Evolutionary conservation across 768 basidiomycete species (phyloP).

Genomic region (Hygrocybe punicea): DNA sequence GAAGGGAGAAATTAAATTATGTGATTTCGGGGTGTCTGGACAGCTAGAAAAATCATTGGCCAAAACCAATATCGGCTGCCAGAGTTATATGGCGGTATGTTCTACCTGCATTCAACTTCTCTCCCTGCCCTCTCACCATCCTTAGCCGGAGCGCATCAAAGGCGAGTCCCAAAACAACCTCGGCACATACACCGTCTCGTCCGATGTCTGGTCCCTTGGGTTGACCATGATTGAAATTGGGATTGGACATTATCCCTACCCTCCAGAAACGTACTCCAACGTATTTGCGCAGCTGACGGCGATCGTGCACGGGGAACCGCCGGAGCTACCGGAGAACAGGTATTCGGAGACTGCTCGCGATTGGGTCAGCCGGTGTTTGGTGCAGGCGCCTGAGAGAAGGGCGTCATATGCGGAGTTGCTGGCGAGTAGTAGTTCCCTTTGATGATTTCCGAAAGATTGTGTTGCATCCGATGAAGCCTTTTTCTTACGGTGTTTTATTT

Average conservation of each 20-base stretch:
- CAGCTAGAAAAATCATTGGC: constrained; percentile 95
- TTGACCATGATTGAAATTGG: constrained; percentile 92
- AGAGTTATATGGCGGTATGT: constrained; percentile 96
- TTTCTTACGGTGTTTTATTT: no score
- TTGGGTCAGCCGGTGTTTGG: constrained; percentile 77
- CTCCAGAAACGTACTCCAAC: constrained; percentile 94
- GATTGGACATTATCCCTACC: constrained; percentile 89
- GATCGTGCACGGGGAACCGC: constrained; percentile 93
- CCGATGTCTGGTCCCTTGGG: constrained; percentile 97
- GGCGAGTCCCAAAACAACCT: constrained; percentile 86
- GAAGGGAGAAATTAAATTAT: constrained; percentile 88
- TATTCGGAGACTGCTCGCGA: constrained; percentile 71
- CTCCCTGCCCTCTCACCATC: constrained; percentile 1
- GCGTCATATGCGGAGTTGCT: constrained; percentile 84
- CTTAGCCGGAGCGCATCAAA: constrained; percentile 90
- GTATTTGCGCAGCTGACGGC: constrained; percentile 95
- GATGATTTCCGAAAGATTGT: not conserved
- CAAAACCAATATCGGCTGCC: constrained; percentile 98
- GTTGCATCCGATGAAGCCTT: not conserved
- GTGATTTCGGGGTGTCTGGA: constrained; percentile 98
- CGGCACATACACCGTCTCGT: constrained; percentile 91
- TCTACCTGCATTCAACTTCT: not conserved
- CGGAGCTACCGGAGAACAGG: constrained; percentile 69
- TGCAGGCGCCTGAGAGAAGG: constrained; percentile 73
- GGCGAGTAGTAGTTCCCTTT: constrained; percentile 42